Evolutionary conservation across 1,284 basidiomycete species (phyloP).

Genomic region (Ceraceosorus guamensis): DNA sequence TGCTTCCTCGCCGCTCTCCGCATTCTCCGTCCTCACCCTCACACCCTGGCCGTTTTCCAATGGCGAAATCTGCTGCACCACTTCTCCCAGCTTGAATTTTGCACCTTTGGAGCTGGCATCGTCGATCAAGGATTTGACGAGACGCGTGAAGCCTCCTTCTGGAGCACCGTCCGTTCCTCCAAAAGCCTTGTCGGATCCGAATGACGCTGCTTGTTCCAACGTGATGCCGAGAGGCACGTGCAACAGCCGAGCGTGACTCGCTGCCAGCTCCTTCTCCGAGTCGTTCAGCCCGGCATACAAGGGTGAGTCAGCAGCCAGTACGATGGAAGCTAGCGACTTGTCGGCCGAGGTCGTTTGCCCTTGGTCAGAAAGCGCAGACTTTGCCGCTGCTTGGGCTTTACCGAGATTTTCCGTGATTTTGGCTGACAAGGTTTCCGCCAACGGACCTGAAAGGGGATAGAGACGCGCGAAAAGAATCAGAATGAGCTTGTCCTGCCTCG

Average conservation of each 20-base stretch:
- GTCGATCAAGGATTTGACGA: conserved; percentile 48
- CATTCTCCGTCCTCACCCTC: conserved; percentile 19
- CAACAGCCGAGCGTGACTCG: conserved; percentile 50
- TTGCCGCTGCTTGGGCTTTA: conserved; percentile 23
- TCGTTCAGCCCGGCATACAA: conserved; percentile 22
- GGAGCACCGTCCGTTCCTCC: conserved; percentile 53
- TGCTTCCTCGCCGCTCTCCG: conserved; percentile 19
- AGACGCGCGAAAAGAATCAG: too few relatives aligned
- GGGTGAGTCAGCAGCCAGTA: conserved; percentile 46
- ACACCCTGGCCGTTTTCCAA: conserved; percentile 8
- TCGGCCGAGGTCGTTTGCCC: conserved; percentile 23
- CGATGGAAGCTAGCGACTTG: conserved; percentile 45
- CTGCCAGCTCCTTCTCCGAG: conserved; percentile 61
- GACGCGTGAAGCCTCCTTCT: conserved; percentile 51
- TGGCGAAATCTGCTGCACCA: conserved; percentile 10
- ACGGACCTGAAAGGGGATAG: conserved; percentile 7
- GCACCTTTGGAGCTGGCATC: conserved; percentile 48
- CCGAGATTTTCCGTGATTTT: conserved; percentile 23
- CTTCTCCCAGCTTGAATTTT: conserved; percentile 42
- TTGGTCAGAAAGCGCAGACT: conserved; percentile 9
- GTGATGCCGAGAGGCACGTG: conserved; percentile 53
- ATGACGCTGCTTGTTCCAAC: conserved; percentile 47
- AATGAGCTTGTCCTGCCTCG: too few relatives aligned
- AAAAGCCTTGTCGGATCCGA: conserved; percentile 49
- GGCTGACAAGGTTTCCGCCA: conserved; percentile 12